Evolutionary conservation across 768 basidiomycete genomes (phyloP).

Genomic region (Pisolithus tinctorius): DNA sequence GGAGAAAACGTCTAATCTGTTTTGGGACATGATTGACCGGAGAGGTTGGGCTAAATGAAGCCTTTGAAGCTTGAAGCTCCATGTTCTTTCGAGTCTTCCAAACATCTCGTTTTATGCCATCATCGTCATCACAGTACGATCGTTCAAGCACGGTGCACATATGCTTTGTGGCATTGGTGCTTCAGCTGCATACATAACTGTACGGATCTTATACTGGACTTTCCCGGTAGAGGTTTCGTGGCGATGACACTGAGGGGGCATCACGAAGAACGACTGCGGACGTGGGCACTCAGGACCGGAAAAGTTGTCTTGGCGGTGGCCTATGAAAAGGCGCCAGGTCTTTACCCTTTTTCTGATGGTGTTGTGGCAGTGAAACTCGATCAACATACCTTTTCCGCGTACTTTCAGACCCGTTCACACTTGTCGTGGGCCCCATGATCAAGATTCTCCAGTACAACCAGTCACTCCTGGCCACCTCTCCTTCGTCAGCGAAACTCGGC

Average conservation of each 20-base stretch:
- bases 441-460: slow-evolving; percentile 69
- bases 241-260: slow-evolving; percentile 87
- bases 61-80: slow-evolving; percentile 44
- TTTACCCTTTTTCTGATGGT: not conserved
- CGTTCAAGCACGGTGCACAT: slow-evolving; percentile 81
- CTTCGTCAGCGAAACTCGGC: slow-evolving; percentile 57
- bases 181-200: slow-evolving; percentile 46
- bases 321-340: slow-evolving; percentile 94
- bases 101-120: slow-evolving; percentile 61
- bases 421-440: slow-evolving; percentile 79
- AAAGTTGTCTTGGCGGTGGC: slow-evolving; percentile 82
- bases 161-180: slow-evolving; percentile 69
- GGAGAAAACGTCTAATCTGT: slow-evolving; percentile 95
- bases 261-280: slow-evolving; percentile 87
- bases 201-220: slow-evolving; percentile 84
- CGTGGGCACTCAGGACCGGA: slow-evolving; percentile 77
- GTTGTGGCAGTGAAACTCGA: slow-evolving; percentile 3
- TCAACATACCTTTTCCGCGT: not conserved
- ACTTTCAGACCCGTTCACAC: slow-evolving; percentile 79
- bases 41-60: not conserved
- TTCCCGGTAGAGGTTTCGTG: slow-evolving; percentile 95
- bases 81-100: slow-evolving; percentile 50
- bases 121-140: slow-evolving; percentile 62
- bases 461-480: slow-evolving; percentile 14
- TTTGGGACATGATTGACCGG: slow-evolving; percentile 5